These are phyloP conservation scores for Aspergillus hiratsukae DNA, from an alignment of 2,329 filamentous ascomycete species.

Conservation along the genomic window DNA sequence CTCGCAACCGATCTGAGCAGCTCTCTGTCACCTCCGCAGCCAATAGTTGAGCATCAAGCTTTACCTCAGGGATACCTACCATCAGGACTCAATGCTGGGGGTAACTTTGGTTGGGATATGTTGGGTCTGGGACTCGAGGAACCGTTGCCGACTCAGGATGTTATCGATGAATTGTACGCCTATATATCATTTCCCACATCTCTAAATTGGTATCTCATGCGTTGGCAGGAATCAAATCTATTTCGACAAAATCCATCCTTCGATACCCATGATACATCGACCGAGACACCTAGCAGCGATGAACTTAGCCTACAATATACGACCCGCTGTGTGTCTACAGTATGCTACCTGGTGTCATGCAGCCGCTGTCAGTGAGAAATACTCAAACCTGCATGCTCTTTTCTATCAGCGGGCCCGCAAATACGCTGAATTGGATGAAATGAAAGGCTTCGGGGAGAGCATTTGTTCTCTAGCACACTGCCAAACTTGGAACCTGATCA, in stretches of 20 bases:
- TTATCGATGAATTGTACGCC: slow-evolving; percentile 76
- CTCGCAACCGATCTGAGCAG: slow-evolving; percentile 18
- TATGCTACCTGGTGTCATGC: slow-evolving; percentile 97
- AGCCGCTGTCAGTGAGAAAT: slow-evolving; percentile 81
- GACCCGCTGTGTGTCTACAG: slow-evolving; percentile 80
- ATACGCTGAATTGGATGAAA: slow-evolving; percentile 82
- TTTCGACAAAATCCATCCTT: slow-evolving; percentile 85
- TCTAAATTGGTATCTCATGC: slow-evolving; percentile 12
- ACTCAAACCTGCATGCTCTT: slow-evolving; percentile 70
- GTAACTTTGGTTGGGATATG: slow-evolving; percentile 74
- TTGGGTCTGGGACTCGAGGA: slow-evolving; percentile 79
- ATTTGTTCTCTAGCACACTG: slow-evolving; percentile 82
- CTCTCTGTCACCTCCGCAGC: slow-evolving; percentile 23
- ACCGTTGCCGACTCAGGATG: slow-evolving; percentile 68
- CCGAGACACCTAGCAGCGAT: slow-evolving; percentile 83
- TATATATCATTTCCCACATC: neutral
- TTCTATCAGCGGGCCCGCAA: slow-evolving; percentile 89
- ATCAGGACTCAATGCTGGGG: slow-evolving; percentile 20
- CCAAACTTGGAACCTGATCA: slow-evolving; percentile 76
- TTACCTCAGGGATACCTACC: slow-evolving; percentile 18
- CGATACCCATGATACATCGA: slow-evolving; percentile 82
- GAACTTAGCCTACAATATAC: slow-evolving; percentile 79
- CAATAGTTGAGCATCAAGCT: slow-evolving; percentile 16
- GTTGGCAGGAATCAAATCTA: slow-evolving; percentile 68
- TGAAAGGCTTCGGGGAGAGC: slow-evolving; percentile 86